A percentile compares a stretch with the other conserved stretches of the same genome.
Evolutionary conservation across 108 stramenopile species (phyloP).

Genomic region (Cyclotella cryptica): DNA sequence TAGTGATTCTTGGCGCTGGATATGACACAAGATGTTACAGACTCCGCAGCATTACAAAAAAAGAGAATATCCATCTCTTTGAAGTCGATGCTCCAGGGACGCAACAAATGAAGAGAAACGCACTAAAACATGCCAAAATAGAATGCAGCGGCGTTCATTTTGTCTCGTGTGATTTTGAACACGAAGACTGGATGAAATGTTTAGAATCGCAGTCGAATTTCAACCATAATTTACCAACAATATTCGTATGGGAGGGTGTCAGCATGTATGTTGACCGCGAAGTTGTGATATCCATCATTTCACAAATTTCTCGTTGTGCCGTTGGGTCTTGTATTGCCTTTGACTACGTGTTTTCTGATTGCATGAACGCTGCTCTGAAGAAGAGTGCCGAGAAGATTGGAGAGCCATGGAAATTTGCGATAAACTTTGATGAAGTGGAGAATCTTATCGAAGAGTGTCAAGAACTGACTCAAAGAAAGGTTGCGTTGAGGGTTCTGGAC

Average conservation of each 20-base stretch:
- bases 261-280: slow-evolving; percentile 20
- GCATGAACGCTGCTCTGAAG: not conserved
- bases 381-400: slow-evolving; percentile 13
- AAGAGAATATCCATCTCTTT: slow-evolving; percentile 13
- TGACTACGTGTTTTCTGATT: slow-evolving; percentile 13
- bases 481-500: slow-evolving; percentile 16
- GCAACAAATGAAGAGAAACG: slow-evolving; percentile 16
- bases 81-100: slow-evolving; percentile 32
- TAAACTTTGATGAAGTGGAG: slow-evolving; percentile 13
- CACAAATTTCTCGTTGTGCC: slow-evolving; percentile 12
- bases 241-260: slow-evolving; percentile 41
- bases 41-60: slow-evolving; percentile 2
- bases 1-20: slow-evolving; percentile 39
- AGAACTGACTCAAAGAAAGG: not conserved
- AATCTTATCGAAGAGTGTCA: slow-evolving; percentile 17
- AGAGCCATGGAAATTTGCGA: slow-evolving; percentile 23
- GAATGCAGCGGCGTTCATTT: slow-evolving; percentile 13
- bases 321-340: slow-evolving; percentile 35
- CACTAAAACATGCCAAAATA: slow-evolving; percentile 13
- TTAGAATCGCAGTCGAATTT: slow-evolving; percentile 14
- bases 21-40: slow-evolving; percentile 39
- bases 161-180: slow-evolving; percentile 34
- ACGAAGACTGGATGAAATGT: slow-evolving; percentile 18
- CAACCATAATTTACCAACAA: slow-evolving; percentile 17
- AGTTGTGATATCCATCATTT: slow-evolving; percentile 15